Conservation (phyloP, 2,329 filamentous ascomycete genomes). For the Colletotrichum sp. region DNA sequence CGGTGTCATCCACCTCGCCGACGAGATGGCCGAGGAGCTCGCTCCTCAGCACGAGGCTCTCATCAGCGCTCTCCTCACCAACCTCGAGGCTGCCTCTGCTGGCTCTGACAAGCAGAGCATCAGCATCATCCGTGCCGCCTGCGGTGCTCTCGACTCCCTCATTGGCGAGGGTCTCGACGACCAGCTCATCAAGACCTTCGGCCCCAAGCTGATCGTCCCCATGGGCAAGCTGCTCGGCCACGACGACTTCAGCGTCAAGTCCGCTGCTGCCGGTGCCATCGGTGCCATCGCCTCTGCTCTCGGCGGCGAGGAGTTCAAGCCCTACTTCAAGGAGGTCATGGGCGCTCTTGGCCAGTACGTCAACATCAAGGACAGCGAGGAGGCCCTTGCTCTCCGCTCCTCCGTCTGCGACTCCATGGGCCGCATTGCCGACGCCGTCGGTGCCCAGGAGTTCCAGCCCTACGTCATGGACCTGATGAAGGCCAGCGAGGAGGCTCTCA, state of each 20-base stretch:
- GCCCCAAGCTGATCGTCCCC: conserved; percentile 81
- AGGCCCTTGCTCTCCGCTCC: conserved; percentile 87
- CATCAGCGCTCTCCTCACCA: conserved; percentile 84
- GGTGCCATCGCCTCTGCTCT: conserved; percentile 90
- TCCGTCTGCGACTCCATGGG: conserved; percentile 93
- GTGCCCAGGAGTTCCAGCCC: conserved; percentile 83
- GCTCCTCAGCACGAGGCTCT: conserved; percentile 83
- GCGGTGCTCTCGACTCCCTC: conserved; percentile 88
- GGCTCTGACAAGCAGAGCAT: conserved; percentile 76
- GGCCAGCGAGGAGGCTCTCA: conserved; percentile 88
- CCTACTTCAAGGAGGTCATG: conserved; percentile 95
- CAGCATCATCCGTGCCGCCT: conserved; percentile 87
- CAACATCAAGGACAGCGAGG: conserved; percentile 84
- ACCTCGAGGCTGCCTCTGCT: conserved; percentile 81
- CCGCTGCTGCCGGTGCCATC: conserved; percentile 84
- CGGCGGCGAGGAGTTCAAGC: conserved; percentile 81
- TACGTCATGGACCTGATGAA: conserved; percentile 92
- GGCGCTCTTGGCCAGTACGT: conserved; percentile 84
- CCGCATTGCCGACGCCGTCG: conserved; percentile 89
- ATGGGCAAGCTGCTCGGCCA: conserved; percentile 85
- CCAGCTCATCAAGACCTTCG: conserved; percentile 81
- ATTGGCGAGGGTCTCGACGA: conserved; percentile 86
- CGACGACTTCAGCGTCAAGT: conserved; percentile 88
- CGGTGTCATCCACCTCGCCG: conserved; percentile 86
- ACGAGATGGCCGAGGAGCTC: conserved; percentile 92